Base-by-base conservation (phyloP, 148 eudicot species). In the Hydrangea macrophylla region DNA sequence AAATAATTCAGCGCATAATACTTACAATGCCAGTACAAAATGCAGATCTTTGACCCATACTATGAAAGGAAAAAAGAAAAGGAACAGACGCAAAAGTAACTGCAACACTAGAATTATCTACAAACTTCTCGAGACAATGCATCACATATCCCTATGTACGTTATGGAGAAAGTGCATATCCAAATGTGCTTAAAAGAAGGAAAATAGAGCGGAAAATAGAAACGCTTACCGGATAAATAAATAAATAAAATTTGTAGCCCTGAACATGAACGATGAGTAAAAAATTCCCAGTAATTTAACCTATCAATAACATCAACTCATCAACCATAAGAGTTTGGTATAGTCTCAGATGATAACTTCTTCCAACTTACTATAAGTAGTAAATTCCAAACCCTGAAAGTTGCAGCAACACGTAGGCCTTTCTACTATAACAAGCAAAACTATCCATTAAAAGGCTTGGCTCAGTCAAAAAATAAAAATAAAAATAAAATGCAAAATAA, bases 1-100 rank as follows among this genome's bases (percentile, higher is more conserved):
- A 42, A 17, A 22, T 55, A 67, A 53, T 53, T 55, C 37, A 35
- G 13, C 59, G 30, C 37, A 59, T n/a, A 33, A 31, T 32, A 66
- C 13, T 25, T 33, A 17, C 22, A 11, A 32, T 2, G 22, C 9
- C 55, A 26, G 20, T 23, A 45, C 18, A 31, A 65, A 65, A 31
- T 7, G 7, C 28, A 50, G n/a, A 30, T 25, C 13, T 50, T 23
- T 65, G 7, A 26, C 12, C 69, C 2, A 20, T 28, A 30, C n/a
- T n/a, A 31, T 13, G 35, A 51, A 32, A 20, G 13, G 10, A 24
- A n/a, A 55, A 45, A 54, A 7, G 35, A 51, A 32, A 20, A 23
- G 10, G 18, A n/a, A 55, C 60, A 54, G 4, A 15, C 33, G 20
- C 37, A 3, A 54, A 32, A 18, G 26, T 15, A 66, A 12, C n/a